Conservation (phyloP, 345 rosid genomes). For the Toxicodendron radicans region DNA sequence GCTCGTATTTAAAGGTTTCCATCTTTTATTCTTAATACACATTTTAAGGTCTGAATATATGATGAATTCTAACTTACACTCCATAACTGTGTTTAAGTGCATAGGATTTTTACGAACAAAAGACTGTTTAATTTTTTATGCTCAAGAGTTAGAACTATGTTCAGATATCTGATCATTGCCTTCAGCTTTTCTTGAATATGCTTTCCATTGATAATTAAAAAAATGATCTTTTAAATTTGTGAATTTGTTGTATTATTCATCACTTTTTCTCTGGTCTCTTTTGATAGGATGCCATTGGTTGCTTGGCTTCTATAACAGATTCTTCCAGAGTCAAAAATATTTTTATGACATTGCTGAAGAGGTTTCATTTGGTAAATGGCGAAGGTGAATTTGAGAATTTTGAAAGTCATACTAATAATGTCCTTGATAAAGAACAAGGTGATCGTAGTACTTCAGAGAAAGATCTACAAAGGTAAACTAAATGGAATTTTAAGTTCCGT, state of each 20-base stretch:
- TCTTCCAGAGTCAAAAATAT: constrained; percentile 63
- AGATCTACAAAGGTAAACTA: constrained; percentile 51
- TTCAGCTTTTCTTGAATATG: background rate
- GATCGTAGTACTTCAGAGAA: constrained; percentile 32
- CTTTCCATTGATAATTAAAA: background rate
- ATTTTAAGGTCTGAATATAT: background rate
- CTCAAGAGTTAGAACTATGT: background rate
- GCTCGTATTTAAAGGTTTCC: constrained; percentile 66
- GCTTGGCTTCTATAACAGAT: constrained; percentile 78
- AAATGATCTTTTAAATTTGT: background rate
- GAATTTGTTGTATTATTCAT: background rate
- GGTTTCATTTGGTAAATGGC: constrained; percentile 49
- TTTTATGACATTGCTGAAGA: constrained; percentile 56
- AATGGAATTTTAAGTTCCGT: background rate
- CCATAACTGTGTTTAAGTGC: background rate
- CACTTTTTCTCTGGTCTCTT: constrained; percentile 20
- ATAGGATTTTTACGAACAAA: background rate
- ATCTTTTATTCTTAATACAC: constrained; percentile 5
- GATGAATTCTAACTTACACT: background rate
- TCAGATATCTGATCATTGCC: background rate
- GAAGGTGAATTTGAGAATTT: constrained; percentile 42
- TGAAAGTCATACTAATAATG: constrained; percentile 29
- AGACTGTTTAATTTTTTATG: background rate
- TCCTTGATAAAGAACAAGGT: constrained; percentile 37
- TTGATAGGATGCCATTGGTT: constrained; percentile 76